These are phyloP conservation scores for Tricholoma furcatifolium DNA, from an alignment of 768 basidiomycete genomes.

Conservation along the genomic window DNA sequence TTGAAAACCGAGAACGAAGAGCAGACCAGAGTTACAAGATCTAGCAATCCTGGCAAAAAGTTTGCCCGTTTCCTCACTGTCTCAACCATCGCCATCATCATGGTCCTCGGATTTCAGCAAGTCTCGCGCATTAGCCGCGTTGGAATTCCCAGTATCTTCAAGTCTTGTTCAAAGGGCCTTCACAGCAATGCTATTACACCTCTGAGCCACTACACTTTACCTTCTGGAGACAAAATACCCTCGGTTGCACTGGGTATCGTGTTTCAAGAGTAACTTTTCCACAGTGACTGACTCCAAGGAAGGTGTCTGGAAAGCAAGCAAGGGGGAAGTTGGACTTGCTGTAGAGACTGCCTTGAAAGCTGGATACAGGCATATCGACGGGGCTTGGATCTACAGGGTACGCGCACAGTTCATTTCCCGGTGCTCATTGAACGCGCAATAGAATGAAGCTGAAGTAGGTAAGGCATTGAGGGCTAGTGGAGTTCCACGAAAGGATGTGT, in stretches of 20 bases:
- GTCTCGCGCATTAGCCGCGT: neutral
- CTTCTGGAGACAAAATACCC: slow-evolving; percentile 69
- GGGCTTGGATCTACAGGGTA: slow-evolving; percentile 69
- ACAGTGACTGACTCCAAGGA: neutral
- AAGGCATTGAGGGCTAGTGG: slow-evolving; percentile 56
- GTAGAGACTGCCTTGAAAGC: slow-evolving; percentile 56
- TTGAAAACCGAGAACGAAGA: neutral
- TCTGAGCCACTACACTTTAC: slow-evolving; percentile 54
- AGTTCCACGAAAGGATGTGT: slow-evolving; percentile 61
- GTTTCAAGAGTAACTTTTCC: too few relatives aligned
- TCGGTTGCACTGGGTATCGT: slow-evolving; percentile 58
- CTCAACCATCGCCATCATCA: slow-evolving; percentile 7
- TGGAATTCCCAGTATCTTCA: neutral
- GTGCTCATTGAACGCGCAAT: slow-evolving; percentile 17
- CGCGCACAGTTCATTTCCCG: slow-evolving; percentile 14
- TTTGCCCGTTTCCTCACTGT: slow-evolving; percentile 53
- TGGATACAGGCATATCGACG: slow-evolving; percentile 74
- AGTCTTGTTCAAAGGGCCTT: slow-evolving; percentile 8
- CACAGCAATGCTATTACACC: slow-evolving; percentile 16
- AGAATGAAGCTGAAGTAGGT: slow-evolving; percentile 73
- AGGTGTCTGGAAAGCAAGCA: slow-evolving; percentile 65
- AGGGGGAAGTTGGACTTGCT: slow-evolving; percentile 62
- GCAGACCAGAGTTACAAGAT: neutral
- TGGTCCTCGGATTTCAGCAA: slow-evolving; percentile 7
- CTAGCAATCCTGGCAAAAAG: neutral